A percentile compares a stretch with the other conserved stretches of the same genome.
phyloP scores from a whole-genome alignment of 2,329 filamentous ascomycete genomes.

The Beauveria asiatica region DNA sequence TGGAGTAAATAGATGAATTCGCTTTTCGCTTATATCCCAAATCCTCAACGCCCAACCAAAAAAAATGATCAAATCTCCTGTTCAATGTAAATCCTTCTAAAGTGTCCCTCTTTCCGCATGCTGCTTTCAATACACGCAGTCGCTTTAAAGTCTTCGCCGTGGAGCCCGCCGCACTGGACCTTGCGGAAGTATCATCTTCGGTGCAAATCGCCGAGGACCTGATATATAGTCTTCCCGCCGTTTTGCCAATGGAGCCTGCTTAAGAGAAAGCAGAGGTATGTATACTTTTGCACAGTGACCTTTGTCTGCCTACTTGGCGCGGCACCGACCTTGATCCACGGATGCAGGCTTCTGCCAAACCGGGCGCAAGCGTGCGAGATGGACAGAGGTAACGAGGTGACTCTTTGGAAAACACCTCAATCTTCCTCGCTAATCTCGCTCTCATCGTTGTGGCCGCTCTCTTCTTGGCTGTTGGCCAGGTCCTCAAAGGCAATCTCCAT shows the following conservation, averaged over 20 bases:
- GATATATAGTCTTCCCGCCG: no score
- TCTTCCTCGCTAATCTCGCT: slow-evolving; percentile 62
- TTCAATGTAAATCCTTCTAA: not conserved
- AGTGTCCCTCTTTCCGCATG: not conserved
- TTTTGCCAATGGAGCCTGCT: no score
- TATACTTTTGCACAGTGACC: no score
- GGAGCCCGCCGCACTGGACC: no score
- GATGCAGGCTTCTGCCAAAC: no score
- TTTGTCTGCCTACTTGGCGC: no score
- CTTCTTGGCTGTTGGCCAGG: slow-evolving; percentile 45
- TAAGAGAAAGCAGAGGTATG: no score
- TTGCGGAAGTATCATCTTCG: no score
- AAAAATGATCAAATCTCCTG: not conserved
- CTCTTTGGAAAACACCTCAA: slow-evolving; percentile 21
- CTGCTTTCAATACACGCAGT: not conserved
- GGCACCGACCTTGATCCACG: no score
- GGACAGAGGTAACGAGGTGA: no score
- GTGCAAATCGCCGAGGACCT: no score
- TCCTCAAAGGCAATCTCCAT: slow-evolving; percentile 43
- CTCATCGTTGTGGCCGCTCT: slow-evolving; percentile 46
- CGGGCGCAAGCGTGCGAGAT: no score
- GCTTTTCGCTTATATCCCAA: not conserved
- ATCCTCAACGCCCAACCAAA: not conserved
- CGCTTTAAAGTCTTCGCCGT: not conserved
- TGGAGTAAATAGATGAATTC: not conserved